Evolutionary conservation across 805 yeast species (phyloP), one percentile per base, ranked within the genome.

Genomic region (Cyberlindnera galapagoensis): DNA sequence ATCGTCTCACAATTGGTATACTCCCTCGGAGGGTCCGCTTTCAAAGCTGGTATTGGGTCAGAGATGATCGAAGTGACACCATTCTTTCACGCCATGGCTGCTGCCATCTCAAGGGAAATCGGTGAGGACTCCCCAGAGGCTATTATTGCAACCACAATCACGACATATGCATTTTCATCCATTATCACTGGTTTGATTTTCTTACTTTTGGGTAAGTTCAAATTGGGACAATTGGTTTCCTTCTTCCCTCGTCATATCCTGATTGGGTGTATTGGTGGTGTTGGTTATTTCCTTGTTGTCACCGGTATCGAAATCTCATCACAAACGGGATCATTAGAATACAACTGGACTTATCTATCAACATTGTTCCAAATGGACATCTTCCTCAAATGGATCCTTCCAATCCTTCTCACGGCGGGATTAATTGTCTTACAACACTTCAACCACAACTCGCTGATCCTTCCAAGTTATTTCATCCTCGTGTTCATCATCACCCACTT

Each of bases 11-110:
- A 92, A 56, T 60, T 87, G 42, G 83, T 86, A 6, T 88, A 74
- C 52, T 87, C 97, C 0, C 57, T 84, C 16, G 98, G 98, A 11
- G 94, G 94, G 2, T 84, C 95, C 11, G 82, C 84, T 7, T 90
- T 92, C 62, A 76, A 75, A 40, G 71, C 87, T 3, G 95, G 94
- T n/a, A 76, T 90, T 26, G 98, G 98, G 2, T 83, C 95, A 4
- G 97, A 92, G 60, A 92, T 92, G 98, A 92, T 92, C 44, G 98
- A 92, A 56, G 86, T 92, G n/a, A 94, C 96, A 2, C 98, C 98
- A 2, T 92, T 92, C 56, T 90, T 90, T 65, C 98, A 92, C 52
- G 71, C 94, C 3, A 88, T 92, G 95, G 97, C 97, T 1, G 63
- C 72, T 18, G 63, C 79, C 10, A 78, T 92, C 30, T 63, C 79